phyloP scores from a whole-genome alignment of 2,329 filamentous ascomycete species.

The Hypocrella siamensis region DNA sequence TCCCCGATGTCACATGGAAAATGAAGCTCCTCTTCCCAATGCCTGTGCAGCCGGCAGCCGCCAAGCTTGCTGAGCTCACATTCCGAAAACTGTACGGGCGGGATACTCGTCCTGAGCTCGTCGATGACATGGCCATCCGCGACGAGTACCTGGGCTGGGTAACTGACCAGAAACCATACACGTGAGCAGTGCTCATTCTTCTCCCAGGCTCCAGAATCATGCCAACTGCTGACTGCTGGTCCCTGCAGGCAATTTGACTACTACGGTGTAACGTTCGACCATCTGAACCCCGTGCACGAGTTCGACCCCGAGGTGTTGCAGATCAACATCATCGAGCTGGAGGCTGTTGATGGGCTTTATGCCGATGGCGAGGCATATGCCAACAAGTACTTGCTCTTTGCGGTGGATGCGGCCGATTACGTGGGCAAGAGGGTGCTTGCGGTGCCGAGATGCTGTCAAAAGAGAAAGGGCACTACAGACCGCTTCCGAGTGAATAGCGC shows the following conservation, averaged over 20 bases:
- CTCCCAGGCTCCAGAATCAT: background rate
- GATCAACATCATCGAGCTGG: conserved; percentile 25
- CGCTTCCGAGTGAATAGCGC: background rate
- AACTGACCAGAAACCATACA: background rate
- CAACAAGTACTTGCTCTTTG: conserved; percentile 17
- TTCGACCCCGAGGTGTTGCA: conserved; percentile 22
- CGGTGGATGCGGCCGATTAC: conserved; percentile 19
- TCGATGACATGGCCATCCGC: background rate
- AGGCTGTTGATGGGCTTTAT: conserved; percentile 14
- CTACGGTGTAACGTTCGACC: conserved; percentile 25
- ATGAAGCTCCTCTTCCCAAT: background rate
- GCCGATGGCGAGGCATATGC: conserved; percentile 16
- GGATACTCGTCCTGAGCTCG: background rate
- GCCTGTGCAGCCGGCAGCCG: too few relatives aligned
- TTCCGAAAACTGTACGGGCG: background rate
- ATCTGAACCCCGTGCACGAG: conserved; percentile 19
- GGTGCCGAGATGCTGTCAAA: conserved; percentile 23
- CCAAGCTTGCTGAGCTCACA: background rate
- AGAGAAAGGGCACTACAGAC: conserved; percentile 1
- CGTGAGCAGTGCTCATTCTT: too few relatives aligned
- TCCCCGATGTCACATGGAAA: background rate
- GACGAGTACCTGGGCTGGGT: background rate
- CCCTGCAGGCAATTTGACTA: background rate
- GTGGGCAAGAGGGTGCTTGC: conserved; percentile 22
- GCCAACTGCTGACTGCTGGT: background rate